Evolutionary conservation across 148 eudicot species (phyloP).

Genomic region (Selenicereus undatus): DNA sequence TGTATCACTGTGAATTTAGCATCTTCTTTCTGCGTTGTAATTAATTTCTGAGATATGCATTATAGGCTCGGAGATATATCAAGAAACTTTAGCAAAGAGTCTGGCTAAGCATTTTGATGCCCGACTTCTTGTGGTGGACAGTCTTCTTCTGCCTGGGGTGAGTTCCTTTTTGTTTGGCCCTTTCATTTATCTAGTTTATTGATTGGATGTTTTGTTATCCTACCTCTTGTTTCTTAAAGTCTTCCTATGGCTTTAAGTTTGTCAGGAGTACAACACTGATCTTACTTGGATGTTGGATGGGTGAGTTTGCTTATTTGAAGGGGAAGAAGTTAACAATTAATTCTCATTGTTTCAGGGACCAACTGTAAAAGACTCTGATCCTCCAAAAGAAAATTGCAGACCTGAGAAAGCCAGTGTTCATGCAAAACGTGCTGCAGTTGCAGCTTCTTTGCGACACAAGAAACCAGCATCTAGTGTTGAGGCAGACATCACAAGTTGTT

Average conservation of each 20-base stretch:
- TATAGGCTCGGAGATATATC: slow-evolving; percentile 94
- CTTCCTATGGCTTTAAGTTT: background rate
- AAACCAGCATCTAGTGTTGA: slow-evolving; percentile 86
- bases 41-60: slow-evolving; percentile 4
- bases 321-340: slow-evolving; percentile 6
- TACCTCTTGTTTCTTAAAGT: background rate
- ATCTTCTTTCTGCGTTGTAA: slow-evolving; percentile 8
- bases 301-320: background rate
- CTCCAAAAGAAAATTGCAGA: slow-evolving; percentile 52
- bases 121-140: slow-evolving; percentile 68
- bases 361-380: slow-evolving; percentile 50
- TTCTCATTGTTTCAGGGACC: slow-evolving; percentile 45
- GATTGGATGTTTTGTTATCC: background rate
- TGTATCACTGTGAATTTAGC: background rate
- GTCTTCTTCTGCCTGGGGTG: slow-evolving; percentile 77
- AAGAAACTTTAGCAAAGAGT: slow-evolving; percentile 79
- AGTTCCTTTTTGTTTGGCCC: slow-evolving; percentile 24
- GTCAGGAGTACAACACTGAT: background rate
- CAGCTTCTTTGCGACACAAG: slow-evolving; percentile 51
- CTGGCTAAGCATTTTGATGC: slow-evolving; percentile 80
- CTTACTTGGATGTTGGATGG: too few species aligned
- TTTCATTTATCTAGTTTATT: background rate
- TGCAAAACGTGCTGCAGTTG: slow-evolving; percentile 53
- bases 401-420: slow-evolving; percentile 56
- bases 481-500: slow-evolving; percentile 76